Base-by-base conservation (phyloP, 2,329 filamentous ascomycete species). In the Mycosphaerella sp. region DNA sequence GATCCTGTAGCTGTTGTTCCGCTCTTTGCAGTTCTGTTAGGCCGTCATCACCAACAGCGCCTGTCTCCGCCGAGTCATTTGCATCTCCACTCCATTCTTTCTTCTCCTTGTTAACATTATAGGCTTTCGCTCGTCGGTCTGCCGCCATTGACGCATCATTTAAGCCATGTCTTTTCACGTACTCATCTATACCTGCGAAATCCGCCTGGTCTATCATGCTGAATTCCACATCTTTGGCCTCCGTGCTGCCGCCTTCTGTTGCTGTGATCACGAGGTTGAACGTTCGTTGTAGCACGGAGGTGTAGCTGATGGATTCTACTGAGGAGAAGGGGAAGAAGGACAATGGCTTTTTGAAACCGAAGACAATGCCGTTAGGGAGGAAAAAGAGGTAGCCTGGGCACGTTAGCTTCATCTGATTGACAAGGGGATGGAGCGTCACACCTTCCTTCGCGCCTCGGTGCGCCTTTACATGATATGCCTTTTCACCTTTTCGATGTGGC, bases 381-480 rank as follows among this genome's bases (percentile, higher is more conserved):
- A 84, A 77, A 70, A 81, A 84, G 12, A 85, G 72, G 61, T 79
- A 84, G 35, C 81, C 80, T 81, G 52, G 8, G 1, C 9, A 16
- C 10, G 36, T 39, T 16, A 39, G 36, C 14, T 9, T 39, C 9
- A n/a, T 9, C 9, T 16, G 8, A 39, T 4, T 39, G 36, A 9
- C 32, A 14, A 39, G 12, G 10, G n/a, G 6, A 6, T 34, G 17
- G 18, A 9, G 32, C 5, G 13, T 25, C 46, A 21, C 17, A 79
- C 79, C 80, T 67, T 85, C 81, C 73, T 85, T 85, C 60, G 79
- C 82, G 2, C 81, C 81, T 36, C 79, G 68, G 65, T 81, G 80
- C 10, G 78, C 80, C 61, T 83, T 84, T 41, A 83, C 79, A 61
- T 84, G 80, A 60, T 76, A 83, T 42, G 78, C 80, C 59, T 79